Conservation (phyloP, 129 eudicot genomes). For the Flaveria robusta region DNA sequence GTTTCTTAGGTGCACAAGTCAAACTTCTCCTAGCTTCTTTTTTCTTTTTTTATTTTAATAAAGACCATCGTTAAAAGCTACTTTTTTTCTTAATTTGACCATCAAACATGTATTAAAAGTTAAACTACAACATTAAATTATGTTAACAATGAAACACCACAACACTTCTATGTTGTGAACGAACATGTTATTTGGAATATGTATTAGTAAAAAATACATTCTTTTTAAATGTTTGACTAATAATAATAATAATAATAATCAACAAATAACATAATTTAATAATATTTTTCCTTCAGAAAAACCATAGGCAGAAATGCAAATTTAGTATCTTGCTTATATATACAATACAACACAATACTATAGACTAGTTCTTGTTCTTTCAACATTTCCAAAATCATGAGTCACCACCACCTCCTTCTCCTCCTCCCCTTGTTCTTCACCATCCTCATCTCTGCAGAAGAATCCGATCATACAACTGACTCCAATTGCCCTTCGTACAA, state of each 20-base stretch:
- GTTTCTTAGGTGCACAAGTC: not conserved
- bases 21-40: not conserved
- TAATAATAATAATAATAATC: too few relatives aligned
- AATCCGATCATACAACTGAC: not conserved
- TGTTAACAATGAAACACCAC: not conserved
- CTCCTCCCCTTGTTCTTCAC: not conserved
- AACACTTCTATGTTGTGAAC: not conserved
- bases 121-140: not conserved
- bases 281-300: too few relatives aligned
- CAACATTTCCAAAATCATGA: slow-evolving; percentile 19
- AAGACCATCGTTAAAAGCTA: not conserved
- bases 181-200: not conserved
- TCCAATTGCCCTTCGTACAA: slow-evolving; percentile 1
- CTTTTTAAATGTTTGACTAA: too few relatives aligned
- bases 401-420: not conserved
- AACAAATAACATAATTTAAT: too few relatives aligned
- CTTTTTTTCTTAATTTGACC: too few relatives aligned
- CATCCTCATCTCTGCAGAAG: not conserved
- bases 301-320: not conserved
- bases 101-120: not conserved
- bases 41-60: too few relatives aligned
- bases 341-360: not conserved
- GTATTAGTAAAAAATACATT: too few relatives aligned
- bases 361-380: not conserved
- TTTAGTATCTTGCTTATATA: not conserved